phyloP scores from a whole-genome alignment of 2,329 filamentous ascomycete genomes.

The Diaporthe batatas region DNA sequence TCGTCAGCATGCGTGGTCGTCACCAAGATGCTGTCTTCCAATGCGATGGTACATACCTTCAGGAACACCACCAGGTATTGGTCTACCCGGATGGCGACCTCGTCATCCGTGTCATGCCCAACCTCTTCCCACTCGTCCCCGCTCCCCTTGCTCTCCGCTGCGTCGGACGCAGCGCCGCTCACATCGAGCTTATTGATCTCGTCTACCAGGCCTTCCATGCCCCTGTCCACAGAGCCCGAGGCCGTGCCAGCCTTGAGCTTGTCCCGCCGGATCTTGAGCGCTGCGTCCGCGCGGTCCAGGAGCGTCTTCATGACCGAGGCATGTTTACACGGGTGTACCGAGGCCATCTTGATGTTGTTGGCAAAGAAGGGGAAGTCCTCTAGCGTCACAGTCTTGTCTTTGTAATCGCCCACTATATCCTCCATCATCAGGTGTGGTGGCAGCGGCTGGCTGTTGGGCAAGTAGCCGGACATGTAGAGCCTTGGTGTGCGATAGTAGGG shows the following conservation, averaged over 20 bases:
- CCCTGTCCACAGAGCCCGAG: conserved; percentile 60
- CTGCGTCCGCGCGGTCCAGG: conserved; percentile 93
- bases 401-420: conserved; percentile 57
- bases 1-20: conserved; percentile 17
- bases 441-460: conserved; percentile 74
- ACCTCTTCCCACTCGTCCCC: conserved; percentile 77
- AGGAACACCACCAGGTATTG: conserved; percentile 90
- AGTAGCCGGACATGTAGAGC: conserved; percentile 93
- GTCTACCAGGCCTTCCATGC: conserved; percentile 89
- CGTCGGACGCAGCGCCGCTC: conserved; percentile 59
- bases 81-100: conserved; percentile 87
- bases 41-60: conserved; percentile 70
- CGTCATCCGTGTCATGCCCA: conserved; percentile 74
- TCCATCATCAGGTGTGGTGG: conserved; percentile 55
- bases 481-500: conserved; percentile 97
- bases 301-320: conserved; percentile 98
- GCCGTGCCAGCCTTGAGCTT: conserved; percentile 77
- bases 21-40: conserved; percentile 36
- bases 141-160: conserved; percentile 62
- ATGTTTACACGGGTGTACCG: conserved; percentile 96
- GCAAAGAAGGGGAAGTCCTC: conserved; percentile 98
- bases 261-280: conserved; percentile 87
- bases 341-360: conserved; percentile 93
- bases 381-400: conserved; percentile 90
- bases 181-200: conserved; percentile 78